Conservation (phyloP, 495 filamentous ascomycete species). For the Apiosordaria backusii region DNA sequence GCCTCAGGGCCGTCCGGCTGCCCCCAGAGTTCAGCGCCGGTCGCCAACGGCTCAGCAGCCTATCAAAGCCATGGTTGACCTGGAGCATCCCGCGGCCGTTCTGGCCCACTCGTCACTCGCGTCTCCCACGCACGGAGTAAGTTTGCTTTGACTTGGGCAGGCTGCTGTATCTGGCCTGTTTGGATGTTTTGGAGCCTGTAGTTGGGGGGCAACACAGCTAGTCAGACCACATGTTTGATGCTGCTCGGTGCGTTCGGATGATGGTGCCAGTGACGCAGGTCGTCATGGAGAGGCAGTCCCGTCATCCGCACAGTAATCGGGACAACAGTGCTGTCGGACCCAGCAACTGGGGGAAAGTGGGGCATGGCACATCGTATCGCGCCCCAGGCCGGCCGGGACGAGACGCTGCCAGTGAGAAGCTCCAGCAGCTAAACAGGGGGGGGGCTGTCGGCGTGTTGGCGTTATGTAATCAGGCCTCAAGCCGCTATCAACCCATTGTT, state of each 20-base stretch:
- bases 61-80: conserved; percentile 23
- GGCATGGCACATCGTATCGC: conserved; percentile 4
- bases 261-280: neutral
- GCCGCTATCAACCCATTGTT: conserved; percentile 26
- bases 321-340: neutral
- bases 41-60: conserved; percentile 9
- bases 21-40: conserved; percentile 15
- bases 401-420: neutral
- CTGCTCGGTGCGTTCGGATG: neutral
- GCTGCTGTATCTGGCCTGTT: neutral
- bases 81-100: conserved; percentile 9
- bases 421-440: neutral
- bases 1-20: conserved; percentile 21
- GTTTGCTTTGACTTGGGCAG: neutral
- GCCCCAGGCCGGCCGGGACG: conserved; percentile 2
- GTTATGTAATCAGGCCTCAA: conserved; percentile 23
- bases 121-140: neutral
- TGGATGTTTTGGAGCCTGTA: neutral
- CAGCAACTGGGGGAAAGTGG: conserved; percentile 1
- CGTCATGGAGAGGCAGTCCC: no score
- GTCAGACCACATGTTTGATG: neutral
- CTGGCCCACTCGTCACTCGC: conserved; percentile 10
- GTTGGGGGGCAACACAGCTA: neutral
- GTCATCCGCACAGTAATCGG: neutral
- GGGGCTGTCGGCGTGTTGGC: conserved; percentile 1